phyloP scores from a whole-genome alignment of 192 early-diverging fungal genomes.

The Mortierella claussenii region DNA sequence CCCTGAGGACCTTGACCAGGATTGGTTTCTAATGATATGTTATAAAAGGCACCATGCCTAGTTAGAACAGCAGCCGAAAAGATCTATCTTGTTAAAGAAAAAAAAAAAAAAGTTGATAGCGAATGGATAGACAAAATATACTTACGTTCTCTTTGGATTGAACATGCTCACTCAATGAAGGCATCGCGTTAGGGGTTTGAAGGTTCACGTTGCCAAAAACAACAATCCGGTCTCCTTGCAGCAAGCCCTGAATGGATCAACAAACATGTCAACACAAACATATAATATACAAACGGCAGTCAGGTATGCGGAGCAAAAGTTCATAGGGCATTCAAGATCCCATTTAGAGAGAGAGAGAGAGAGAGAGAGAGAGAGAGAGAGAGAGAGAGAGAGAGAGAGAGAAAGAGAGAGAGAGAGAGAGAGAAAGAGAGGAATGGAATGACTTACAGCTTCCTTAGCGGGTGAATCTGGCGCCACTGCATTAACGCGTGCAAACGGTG shows the following conservation, averaged over 20 bases:
- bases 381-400: neutral
- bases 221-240: constrained; percentile 56
- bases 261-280: neutral
- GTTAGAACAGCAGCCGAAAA: no score
- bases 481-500: constrained; percentile 64
- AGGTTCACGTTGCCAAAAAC: constrained; percentile 54
- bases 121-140: neutral
- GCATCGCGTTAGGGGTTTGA: constrained; percentile 48
- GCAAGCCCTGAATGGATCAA: constrained; percentile 54
- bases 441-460: constrained; percentile 56
- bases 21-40: constrained; percentile 51
- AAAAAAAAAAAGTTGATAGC: neutral
- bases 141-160: constrained; percentile 49
- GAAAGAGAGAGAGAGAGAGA: neutral
- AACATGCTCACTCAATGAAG: constrained; percentile 55
- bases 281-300: neutral
- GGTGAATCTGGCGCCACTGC: constrained; percentile 69
- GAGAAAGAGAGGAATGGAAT: neutral
- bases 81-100: no score
- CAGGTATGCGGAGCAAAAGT: constrained; percentile 4
- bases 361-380: no score
- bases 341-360: no score
- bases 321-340: no score
- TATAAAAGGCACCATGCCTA: no score
- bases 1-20: constrained; percentile 50